Evolutionary conservation across 1,139 yeast species (phyloP).

Genomic region (Pneumocystis oryctolagi): DNA sequence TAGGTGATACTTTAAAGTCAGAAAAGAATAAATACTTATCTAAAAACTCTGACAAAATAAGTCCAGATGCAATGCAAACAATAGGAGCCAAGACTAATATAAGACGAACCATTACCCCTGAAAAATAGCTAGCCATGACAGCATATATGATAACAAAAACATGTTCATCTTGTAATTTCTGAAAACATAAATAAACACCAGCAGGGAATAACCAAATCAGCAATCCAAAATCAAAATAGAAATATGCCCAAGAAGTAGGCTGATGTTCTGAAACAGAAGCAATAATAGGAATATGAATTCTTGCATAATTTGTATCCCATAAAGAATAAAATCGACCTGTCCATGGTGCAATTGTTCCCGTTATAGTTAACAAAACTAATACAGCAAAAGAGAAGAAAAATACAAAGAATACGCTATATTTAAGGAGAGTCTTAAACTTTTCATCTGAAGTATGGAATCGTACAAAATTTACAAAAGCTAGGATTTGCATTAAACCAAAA

Average conservation of each 20-base stretch:
- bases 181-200: slow-evolving; percentile 80
- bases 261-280: slow-evolving; percentile 99
- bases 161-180: slow-evolving; percentile 81
- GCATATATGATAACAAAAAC: slow-evolving; percentile 82
- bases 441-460: slow-evolving; percentile 56
- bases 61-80: slow-evolving; percentile 80
- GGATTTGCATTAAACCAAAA: slow-evolving; percentile 84
- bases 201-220: slow-evolving; percentile 98
- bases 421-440: slow-evolving; percentile 61
- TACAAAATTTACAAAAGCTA: slow-evolving; percentile 72
- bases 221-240: slow-evolving; percentile 84
- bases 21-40: slow-evolving; percentile 49
- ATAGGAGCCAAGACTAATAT: slow-evolving; percentile 95
- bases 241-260: slow-evolving; percentile 99
- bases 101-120: slow-evolving; percentile 98
- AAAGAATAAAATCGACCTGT: slow-evolving; percentile 96
- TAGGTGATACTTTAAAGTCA: not conserved
- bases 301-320: slow-evolving; percentile 97
- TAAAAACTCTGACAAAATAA: slow-evolving; percentile 70
- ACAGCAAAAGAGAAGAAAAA: slow-evolving; percentile 52
- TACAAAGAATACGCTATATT: slow-evolving; percentile 39
- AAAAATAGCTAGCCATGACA: slow-evolving; percentile 87
- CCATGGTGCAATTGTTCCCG: slow-evolving; percentile 98
- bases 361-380: slow-evolving; percentile 62
- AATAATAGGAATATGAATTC: slow-evolving; percentile 94